These are phyloP conservation scores for Diaporthe citri DNA, from an alignment of 2,329 filamentous ascomycete species.

Conservation along the genomic window DNA sequence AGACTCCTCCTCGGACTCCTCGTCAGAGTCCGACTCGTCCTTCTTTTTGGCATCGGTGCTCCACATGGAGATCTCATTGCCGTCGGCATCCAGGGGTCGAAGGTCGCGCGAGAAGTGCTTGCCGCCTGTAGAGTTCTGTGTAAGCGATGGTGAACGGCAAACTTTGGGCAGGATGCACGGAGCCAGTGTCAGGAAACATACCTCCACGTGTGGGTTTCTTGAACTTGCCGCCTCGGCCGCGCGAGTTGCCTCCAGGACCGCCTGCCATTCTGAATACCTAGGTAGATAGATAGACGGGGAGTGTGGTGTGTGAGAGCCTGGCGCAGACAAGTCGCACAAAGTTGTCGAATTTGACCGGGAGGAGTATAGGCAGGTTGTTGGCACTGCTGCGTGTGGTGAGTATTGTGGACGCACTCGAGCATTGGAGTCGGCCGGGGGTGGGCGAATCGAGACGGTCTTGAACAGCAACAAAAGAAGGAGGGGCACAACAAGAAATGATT, in stretches of 20 bases:
- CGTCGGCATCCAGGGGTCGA: constrained; percentile 88
- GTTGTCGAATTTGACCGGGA: not conserved
- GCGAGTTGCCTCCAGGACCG: constrained; percentile 63
- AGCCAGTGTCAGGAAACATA: constrained; percentile 54
- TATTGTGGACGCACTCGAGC: not conserved
- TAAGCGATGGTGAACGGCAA: constrained; percentile 30
- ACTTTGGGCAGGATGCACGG: not conserved
- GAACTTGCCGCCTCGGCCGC: constrained; percentile 93
- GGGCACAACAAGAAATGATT: constrained; percentile 28
- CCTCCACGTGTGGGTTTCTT: constrained; percentile 94
- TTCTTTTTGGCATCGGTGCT: constrained; percentile 66
- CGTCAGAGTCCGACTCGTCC: constrained; percentile 63
- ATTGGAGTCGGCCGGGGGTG: not conserved
- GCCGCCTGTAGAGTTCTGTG: constrained; percentile 71
- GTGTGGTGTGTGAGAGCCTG: constrained; percentile 32
- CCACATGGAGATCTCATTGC: constrained; percentile 92
- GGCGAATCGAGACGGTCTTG: not conserved
- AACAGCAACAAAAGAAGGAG: not conserved
- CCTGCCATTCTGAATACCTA: constrained; percentile 58
- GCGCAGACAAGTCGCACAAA: constrained; percentile 14
- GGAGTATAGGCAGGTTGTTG: not conserved
- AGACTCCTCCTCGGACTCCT: constrained; percentile 62
- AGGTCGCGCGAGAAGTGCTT: constrained; percentile 96
- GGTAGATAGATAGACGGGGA: not conserved
- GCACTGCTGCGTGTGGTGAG: not conserved